A percentile compares a stretch with the other conserved stretches of the same genome.
Evolutionary conservation across 257 asterid genomes (phyloP).

Genomic region (Salvia splendens): DNA sequence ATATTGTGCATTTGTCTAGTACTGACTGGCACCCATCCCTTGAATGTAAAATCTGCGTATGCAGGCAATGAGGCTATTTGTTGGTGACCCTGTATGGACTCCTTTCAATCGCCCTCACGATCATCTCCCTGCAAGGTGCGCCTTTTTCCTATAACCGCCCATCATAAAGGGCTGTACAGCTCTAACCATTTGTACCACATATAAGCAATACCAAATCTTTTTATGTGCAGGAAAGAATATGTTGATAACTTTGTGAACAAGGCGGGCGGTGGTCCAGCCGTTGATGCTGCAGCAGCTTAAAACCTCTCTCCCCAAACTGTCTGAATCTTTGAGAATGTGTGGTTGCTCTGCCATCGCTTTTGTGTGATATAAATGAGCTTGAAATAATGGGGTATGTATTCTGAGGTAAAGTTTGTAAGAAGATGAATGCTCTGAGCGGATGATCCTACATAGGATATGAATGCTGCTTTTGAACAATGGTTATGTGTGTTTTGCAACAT

Average conservation of each 20-base stretch:
- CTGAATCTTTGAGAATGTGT: neutral
- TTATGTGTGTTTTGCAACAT: neutral
- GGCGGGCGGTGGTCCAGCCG: conserved; percentile 46
- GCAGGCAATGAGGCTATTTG: conserved; percentile 94
- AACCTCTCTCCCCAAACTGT: conserved; percentile 8
- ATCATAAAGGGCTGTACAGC: neutral
- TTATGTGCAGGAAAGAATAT: conserved; percentile 63
- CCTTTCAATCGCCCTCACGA: conserved; percentile 91
- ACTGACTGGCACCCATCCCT: neutral
- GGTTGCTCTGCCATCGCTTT: neutral
- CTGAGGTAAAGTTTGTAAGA: conserved; percentile 4
- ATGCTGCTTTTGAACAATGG: neutral
- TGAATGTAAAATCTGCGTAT: conserved; percentile 20
- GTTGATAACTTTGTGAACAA: conserved; percentile 51
- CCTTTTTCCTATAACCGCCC: neutral
- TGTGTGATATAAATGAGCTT: conserved; percentile 29
- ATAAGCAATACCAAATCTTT: neutral
- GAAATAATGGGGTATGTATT: conserved; percentile 25
- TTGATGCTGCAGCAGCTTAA: conserved; percentile 72
- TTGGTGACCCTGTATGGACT: conserved; percentile 96
- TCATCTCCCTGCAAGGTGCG: conserved; percentile 83
- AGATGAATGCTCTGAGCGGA: neutral
- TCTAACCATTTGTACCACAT: neutral
- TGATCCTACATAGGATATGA: neutral
- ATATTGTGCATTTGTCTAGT: neutral